A percentile compares a stretch with the other conserved stretches of the same genome.
Evolutionary conservation across 257 asterid species (phyloP).

Genomic region (Solanum rostratum): DNA sequence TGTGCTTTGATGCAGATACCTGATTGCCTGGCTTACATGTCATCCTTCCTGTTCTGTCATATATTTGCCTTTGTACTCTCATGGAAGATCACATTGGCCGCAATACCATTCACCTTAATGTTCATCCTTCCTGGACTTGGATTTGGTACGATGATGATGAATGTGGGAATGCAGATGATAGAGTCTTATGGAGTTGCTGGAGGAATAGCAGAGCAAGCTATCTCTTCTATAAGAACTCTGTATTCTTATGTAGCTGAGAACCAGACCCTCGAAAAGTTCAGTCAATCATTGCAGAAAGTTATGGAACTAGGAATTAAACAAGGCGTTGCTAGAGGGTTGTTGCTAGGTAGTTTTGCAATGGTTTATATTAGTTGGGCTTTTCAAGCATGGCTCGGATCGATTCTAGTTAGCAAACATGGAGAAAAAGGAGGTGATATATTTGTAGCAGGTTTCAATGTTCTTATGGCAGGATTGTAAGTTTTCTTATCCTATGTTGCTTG

Average conservation of each 20-base stretch:
- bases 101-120: conserved; percentile 62
- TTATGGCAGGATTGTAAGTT: conserved; percentile 82
- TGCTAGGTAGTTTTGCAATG: conserved; percentile 78
- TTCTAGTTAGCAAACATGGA: conserved; percentile 47
- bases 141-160: conserved; percentile 70
- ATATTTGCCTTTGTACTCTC: conserved; percentile 55
- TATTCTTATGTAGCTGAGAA: conserved; percentile 67
- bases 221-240: conserved; percentile 54
- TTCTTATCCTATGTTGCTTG: not conserved
- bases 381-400: conserved; percentile 73
- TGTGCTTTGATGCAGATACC: conserved; percentile 42
- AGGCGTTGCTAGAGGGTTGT: conserved; percentile 69
- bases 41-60: conserved; percentile 75
- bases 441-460: conserved; percentile 79
- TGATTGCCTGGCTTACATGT: conserved; percentile 65
- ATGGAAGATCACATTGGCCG: conserved; percentile 70
- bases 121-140: conserved; percentile 74
- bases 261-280: conserved; percentile 48
- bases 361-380: conserved; percentile 77
- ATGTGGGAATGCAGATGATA: conserved; percentile 43
- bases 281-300: conserved; percentile 46
- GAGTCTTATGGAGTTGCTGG: conserved; percentile 66
- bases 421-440: conserved; percentile 79
- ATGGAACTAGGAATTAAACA: conserved; percentile 68
- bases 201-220: conserved; percentile 71